These are phyloP conservation scores for Beauveria sp. DNA, from an alignment of 2,329 filamentous ascomycete species.

Conservation along the genomic window DNA sequence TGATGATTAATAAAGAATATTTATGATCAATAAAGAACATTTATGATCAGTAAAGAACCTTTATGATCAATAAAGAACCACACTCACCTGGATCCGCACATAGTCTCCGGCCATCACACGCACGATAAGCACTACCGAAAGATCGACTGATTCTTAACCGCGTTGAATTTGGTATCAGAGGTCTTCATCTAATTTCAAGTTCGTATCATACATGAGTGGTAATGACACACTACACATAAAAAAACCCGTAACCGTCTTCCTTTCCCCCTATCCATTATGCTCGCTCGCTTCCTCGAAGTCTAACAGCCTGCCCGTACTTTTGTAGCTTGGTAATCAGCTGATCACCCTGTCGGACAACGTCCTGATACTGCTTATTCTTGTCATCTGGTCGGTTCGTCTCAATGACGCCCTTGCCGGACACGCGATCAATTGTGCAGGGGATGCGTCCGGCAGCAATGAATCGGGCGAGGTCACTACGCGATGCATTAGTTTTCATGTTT, in stretches of 20 bases:
- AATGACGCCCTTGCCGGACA: conserved; percentile 92
- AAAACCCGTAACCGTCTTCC: neutral
- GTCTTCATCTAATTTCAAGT: conserved; percentile 9
- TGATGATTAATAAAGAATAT: neutral
- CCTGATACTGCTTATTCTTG: conserved; percentile 99
- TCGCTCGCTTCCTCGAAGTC: conserved; percentile 88
- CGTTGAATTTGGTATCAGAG: conserved; percentile 2
- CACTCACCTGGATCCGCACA: neutral
- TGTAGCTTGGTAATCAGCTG: conserved; percentile 97
- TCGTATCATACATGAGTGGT: conserved; percentile 9
- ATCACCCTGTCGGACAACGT: conserved; percentile 95
- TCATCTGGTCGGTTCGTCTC: conserved; percentile 97
- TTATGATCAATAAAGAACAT: neutral
- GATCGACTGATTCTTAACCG: neutral
- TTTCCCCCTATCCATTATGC: conserved; percentile 43
- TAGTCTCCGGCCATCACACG: neutral
- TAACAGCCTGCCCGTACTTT: conserved; percentile 96
- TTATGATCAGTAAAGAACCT: no score
- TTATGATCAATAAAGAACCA: neutral
- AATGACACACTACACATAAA: conserved; percentile 8
- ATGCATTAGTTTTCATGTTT: neutral
- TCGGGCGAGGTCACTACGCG: conserved; percentile 74
- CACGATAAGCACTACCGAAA: neutral
- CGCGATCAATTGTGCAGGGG: conserved; percentile 93
- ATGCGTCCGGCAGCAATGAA: conserved; percentile 95